Evolutionary conservation across 768 basidiomycete genomes (phyloP), one percentile per base, ranked within the genome.

Genomic region (Mycena galericulata): DNA sequence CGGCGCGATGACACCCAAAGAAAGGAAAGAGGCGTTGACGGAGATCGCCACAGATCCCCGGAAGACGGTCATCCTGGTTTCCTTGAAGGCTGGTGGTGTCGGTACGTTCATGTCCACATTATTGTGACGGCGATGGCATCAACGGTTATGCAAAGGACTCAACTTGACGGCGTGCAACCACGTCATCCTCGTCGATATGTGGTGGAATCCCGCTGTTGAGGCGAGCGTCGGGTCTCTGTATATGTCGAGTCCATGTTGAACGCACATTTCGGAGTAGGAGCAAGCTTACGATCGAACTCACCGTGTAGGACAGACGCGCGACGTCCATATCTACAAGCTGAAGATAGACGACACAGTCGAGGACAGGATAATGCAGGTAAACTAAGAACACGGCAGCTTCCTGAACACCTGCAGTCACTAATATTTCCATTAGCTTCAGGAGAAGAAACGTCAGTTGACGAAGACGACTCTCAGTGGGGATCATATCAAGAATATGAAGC

Each of bases 241-340:
- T 46, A 30, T 34, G 12, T 41, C 5, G 46, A 51, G 6, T 32
- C 20, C 22, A 24, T 12, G 53, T 24, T 38, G 3, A 46, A 15
- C 36, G 18, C 49, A 43, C 38, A 8, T 9, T 46, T 18, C n/a
- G n/a, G n/a, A n/a, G n/a, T 40, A 68, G 87, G 95, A 97, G 64
- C 97, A 98, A 81, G 96, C 96, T 0, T 97, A 96, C 74, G 96
- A 96, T 76, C 90, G 95, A 60, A 91, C 93, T 5, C 95, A 97
- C 84, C 91, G 94, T 61, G 89, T 94, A 63, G 96, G 97, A 11
- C 97, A 99, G 80, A 92, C 84, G 53, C 89, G 91, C 30, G 87
- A 93, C 68, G 96, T 98, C 41, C 88, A 92, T 75, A 97, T 96
- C 68, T 94, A 90, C 82, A 96, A 96, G 80, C 87, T 99, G 38